Evolutionary conservation across 495 filamentous ascomycete genomes (phyloP).

Genomic region (Penicillium nucicola): DNA sequence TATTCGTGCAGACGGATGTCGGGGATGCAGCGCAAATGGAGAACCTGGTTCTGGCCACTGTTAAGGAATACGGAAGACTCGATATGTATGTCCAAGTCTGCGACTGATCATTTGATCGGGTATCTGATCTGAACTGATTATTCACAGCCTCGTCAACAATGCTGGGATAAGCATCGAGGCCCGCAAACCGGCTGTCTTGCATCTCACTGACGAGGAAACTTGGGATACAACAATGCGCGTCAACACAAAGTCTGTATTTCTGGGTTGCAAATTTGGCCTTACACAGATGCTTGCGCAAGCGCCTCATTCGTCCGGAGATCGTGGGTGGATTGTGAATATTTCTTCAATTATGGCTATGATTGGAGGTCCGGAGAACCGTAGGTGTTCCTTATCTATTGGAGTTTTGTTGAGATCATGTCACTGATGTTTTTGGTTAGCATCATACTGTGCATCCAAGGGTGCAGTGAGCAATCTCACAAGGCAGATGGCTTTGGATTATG

Average conservation of each 20-base stretch:
- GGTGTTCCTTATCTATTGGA: not conserved
- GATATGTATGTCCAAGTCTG: no score
- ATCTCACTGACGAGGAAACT: slow-evolving; percentile 35
- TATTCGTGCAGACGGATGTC: slow-evolving; percentile 49
- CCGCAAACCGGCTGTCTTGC: slow-evolving; percentile 22
- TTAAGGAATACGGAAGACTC: slow-evolving; percentile 40
- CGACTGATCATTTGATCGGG: no score
- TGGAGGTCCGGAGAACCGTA: slow-evolving; percentile 21
- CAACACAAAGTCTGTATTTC: slow-evolving; percentile 46
- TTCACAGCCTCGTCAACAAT: slow-evolving; percentile 51
- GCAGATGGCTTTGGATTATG: slow-evolving; percentile 52
- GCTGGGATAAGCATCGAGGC: slow-evolving; percentile 41
- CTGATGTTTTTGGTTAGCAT: no score
- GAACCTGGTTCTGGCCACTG: slow-evolving; percentile 32
- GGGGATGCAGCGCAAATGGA: slow-evolving; percentile 34
- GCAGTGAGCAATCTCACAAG: slow-evolving; percentile 49
- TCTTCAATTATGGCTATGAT: slow-evolving; percentile 47
- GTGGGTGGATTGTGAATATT: slow-evolving; percentile 58
- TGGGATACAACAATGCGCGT: slow-evolving; percentile 46
- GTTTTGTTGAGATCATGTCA: no score
- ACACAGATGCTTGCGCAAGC: slow-evolving; percentile 52
- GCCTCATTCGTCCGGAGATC: slow-evolving; percentile 35
- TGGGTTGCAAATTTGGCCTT: slow-evolving; percentile 50
- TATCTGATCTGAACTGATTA: not conserved
- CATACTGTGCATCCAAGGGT: slow-evolving; percentile 52